Conservation (phyloP, 1,139 yeast species). For the Debaryomycetaceae sp. region DNA sequence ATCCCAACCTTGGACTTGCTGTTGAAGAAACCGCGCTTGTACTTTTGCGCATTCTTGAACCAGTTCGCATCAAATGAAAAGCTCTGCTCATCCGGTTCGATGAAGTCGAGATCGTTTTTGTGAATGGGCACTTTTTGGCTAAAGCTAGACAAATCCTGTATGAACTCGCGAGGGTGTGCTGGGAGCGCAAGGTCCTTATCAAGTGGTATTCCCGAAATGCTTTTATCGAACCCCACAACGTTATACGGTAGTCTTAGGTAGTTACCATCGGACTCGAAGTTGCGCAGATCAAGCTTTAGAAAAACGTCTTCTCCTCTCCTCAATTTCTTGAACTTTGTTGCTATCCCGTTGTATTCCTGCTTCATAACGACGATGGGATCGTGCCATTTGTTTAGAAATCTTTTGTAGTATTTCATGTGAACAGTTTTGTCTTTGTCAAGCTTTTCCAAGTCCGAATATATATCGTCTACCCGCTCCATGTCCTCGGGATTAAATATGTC, state of each 20-base stretch:
- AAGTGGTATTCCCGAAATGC: conserved; percentile 31
- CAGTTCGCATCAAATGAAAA: conserved; percentile 13
- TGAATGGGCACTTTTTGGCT: conserved; percentile 21
- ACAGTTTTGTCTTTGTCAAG: conserved; percentile 30
- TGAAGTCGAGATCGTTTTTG: conserved; percentile 30
- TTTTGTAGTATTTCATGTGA: conserved; percentile 27
- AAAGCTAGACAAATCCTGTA: conserved; percentile 28
- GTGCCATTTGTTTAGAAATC: conserved; percentile 20
- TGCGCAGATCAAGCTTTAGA: conserved; percentile 17
- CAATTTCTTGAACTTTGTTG: conserved; percentile 23
- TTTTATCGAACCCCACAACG: conserved; percentile 34
- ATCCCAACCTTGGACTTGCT: conserved; percentile 15
- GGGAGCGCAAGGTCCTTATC: conserved; percentile 10
- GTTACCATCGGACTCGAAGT: conserved; percentile 20
- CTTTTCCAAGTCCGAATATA: conserved; percentile 20
- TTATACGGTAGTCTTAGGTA: conserved; percentile 27
- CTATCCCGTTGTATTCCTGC: conserved; percentile 28
- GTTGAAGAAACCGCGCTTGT: conserved; percentile 6
- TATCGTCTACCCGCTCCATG: conserved; percentile 18
- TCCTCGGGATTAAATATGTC: conserved; percentile 18
- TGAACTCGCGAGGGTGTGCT: conserved; percentile 28
- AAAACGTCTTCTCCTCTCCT: conserved; percentile 25
- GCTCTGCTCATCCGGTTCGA: conserved; percentile 17
- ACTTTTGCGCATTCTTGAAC: conserved; percentile 4
- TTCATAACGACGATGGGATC: conserved; percentile 23